Evolutionary conservation across 108 stramenopile genomes (phyloP).

Genomic region (Cylindrotheca fusiformis): DNA sequence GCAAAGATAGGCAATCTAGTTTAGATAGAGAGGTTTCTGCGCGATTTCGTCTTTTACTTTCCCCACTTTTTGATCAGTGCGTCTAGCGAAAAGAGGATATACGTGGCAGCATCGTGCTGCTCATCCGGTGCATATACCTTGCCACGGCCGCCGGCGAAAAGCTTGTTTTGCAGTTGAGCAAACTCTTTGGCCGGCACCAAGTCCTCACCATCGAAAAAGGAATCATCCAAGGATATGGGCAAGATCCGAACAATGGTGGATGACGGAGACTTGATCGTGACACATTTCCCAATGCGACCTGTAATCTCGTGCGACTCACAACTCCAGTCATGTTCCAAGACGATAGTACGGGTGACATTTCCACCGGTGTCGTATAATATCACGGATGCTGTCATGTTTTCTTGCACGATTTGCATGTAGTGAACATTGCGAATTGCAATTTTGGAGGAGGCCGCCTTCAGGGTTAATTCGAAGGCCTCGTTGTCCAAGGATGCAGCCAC

Average conservation of each 20-base stretch:
- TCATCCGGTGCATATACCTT: conserved; percentile 34
- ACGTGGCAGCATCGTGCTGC: conserved; percentile 36
- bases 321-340: conserved; percentile 8
- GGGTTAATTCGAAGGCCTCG: background rate
- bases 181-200: conserved; percentile 9
- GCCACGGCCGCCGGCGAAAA: conserved; percentile 3
- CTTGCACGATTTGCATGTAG: conserved; percentile 15
- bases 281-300: conserved; percentile 14
- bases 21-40: background rate
- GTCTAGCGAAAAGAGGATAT: conserved; percentile 26
- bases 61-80: conserved; percentile 12
- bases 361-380: conserved; percentile 4
- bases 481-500: conserved; percentile 8
- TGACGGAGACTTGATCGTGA: conserved; percentile 1
- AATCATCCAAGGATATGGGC: conserved; percentile 14
- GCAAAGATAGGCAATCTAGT: background rate
- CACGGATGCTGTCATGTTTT: background rate
- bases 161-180: background rate
- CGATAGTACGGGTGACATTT: conserved; percentile 2
- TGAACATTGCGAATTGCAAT: conserved; percentile 4
- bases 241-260: conserved; percentile 7
- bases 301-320: conserved; percentile 13
- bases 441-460: background rate
- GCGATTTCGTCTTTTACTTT: background rate
- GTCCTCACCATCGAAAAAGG: conserved; percentile 2